A percentile compares a stretch with the other conserved stretches of the same genome.
Evolutionary conservation across 257 asterid genomes (phyloP).

Genomic region (Handroanthus guayacan): DNA sequence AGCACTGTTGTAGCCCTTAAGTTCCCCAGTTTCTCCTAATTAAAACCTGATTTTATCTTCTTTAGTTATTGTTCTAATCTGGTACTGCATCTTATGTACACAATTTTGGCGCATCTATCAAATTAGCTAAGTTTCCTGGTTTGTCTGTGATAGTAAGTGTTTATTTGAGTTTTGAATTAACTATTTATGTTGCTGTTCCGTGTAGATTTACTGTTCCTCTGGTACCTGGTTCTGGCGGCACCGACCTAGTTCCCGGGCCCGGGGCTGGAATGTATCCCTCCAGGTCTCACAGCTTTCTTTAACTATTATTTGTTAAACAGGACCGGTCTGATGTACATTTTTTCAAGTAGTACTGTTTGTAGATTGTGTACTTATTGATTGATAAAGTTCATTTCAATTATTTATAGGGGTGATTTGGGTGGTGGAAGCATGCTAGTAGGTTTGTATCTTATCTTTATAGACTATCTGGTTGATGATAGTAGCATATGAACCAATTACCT

Average conservation of each 20-base stretch:
- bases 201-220: conserved; percentile 64
- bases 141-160: too few species aligned
- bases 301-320: neutral
- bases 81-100: too few species aligned
- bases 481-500: conserved; percentile 1
- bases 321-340: neutral
- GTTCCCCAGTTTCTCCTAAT: too few species aligned
- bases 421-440: conserved; percentile 80
- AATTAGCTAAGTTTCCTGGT: too few species aligned
- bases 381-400: conserved; percentile 30
- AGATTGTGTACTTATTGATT: neutral
- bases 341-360: neutral
- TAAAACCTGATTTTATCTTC: too few species aligned
- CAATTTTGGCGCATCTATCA: too few species aligned
- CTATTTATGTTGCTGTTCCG: neutral
- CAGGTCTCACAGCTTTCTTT: conserved; percentile 49
- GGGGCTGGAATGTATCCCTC: conserved; percentile 82
- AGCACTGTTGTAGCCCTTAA: too few species aligned
- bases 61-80: too few species aligned
- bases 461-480: conserved; percentile 16
- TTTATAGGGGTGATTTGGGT: conserved; percentile 64
- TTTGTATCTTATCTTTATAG: conserved; percentile 39
- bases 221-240: conserved; percentile 47
- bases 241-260: conserved; percentile 72
- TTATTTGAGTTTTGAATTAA: neutral